Evolutionary conservation across 495 filamentous ascomycete genomes (phyloP).

Genomic region (Penicillium psychrofluorescens): DNA sequence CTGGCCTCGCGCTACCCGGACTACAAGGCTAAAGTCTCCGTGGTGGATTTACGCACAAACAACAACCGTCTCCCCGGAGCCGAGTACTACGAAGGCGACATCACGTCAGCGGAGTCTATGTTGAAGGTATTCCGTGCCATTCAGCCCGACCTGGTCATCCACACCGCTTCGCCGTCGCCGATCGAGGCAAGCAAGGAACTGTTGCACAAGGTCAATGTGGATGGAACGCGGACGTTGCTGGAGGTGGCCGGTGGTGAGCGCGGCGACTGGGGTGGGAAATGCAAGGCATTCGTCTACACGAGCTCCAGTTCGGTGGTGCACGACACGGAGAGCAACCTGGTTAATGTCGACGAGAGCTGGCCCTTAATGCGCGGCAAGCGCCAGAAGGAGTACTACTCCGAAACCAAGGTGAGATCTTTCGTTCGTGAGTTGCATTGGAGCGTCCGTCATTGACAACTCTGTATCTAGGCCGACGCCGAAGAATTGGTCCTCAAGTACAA

Average conservation of each 20-base stretch:
- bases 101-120: slow-evolving; percentile 65
- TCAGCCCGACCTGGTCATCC: slow-evolving; percentile 84
- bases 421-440: background rate
- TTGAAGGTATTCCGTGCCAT: slow-evolving; percentile 57
- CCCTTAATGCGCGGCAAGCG: slow-evolving; percentile 62
- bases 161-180: slow-evolving; percentile 77
- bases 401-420: slow-evolving; percentile 59
- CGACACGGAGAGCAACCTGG: slow-evolving; percentile 70
- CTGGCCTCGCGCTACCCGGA: slow-evolving; percentile 33
- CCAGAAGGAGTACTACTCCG: slow-evolving; percentile 87
- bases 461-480: slow-evolving; percentile 72
- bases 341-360: slow-evolving; percentile 86
- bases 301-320: slow-evolving; percentile 83
- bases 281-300: slow-evolving; percentile 93
- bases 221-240: slow-evolving; percentile 74
- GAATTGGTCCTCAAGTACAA: slow-evolving; percentile 78
- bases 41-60: slow-evolving; percentile 78
- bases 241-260: slow-evolving; percentile 61
- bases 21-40: slow-evolving; percentile 55
- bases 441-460: slow-evolving; percentile 1
- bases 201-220: slow-evolving; percentile 77
- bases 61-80: slow-evolving; percentile 69
- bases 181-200: slow-evolving; percentile 39
- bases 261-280: slow-evolving; percentile 50
- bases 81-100: slow-evolving; percentile 77